Base-by-base conservation (phyloP, 768 basidiomycete species). In the Thelephora ganbajun region DNA sequence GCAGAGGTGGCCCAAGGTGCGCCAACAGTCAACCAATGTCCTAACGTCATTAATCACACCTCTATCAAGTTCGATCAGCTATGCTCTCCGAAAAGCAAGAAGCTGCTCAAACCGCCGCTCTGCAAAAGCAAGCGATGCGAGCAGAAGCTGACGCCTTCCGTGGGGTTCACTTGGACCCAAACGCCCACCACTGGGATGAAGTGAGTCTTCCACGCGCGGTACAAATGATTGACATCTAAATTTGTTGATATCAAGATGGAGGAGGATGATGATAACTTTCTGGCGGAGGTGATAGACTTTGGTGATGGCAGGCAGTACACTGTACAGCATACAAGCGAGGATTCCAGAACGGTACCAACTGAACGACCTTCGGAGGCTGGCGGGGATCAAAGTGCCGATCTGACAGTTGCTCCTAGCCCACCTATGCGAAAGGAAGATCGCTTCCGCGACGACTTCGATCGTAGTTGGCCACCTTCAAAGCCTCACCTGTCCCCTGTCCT, bases 171-270 rank as follows among this genome's bases (percentile, higher is more conserved):
- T 67, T 97, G 43, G 83, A 96, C 64, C 88, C 92, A 44, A 93
- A 93, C 56, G 80, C 86, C 2, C 86, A 91, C 59, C 92, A 97
- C 60, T 99, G 96, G 96, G 96, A 97, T 56, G 92, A 96, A 74
- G 93, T 97, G 53, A 51, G 85, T 55, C 51, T 14, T 46, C 47
- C 7, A 48, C 48, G 33, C 43, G 19, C 22, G 43, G 30, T 11
- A 46, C 4, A 33, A 41, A 13, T 50, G 33, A 11, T 39, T 53
- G 6, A 49, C 41, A 42, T 34, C 6, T 48, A 47, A 56, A 37
- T 35, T 48, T 35, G 49, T 52, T 43, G 56, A 47, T 30, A 6
- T 47, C 43, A 49, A 48, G 22, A 57, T 89, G 85, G 85, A 89
- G 75, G 83, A 84, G 63, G 93, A 94, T 52, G 87, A 92, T 49